phyloP scores from a whole-genome alignment of 352 stramenopile species.

The Globisporangium recalcitrans region DNA sequence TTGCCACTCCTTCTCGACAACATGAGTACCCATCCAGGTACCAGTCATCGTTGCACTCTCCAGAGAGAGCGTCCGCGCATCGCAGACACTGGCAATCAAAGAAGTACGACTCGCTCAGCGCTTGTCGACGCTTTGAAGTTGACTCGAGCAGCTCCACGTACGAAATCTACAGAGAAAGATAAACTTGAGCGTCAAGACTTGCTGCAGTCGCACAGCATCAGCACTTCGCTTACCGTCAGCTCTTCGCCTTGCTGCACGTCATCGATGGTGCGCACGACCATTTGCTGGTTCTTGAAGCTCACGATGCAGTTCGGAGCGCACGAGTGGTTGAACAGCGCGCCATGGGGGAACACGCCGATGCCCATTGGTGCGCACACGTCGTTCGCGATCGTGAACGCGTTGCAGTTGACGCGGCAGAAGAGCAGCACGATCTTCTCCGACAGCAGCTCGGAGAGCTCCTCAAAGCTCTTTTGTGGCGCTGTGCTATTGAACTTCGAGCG shows the following conservation, averaged over 20 bases:
- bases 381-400: slow-evolving; percentile 68
- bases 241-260: slow-evolving; percentile 42
- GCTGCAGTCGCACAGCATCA: no score
- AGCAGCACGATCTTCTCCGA: slow-evolving; percentile 35
- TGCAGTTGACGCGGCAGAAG: slow-evolving; percentile 76
- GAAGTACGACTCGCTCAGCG: slow-evolving; percentile 59
- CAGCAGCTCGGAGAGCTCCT: slow-evolving; percentile 27
- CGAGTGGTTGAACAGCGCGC: slow-evolving; percentile 72
- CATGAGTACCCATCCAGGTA: slow-evolving; percentile 39
- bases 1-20: slow-evolving; percentile 15
- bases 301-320: slow-evolving; percentile 71
- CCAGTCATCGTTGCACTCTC: slow-evolving; percentile 25
- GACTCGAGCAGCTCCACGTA: slow-evolving; percentile 69
- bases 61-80: slow-evolving; percentile 12
- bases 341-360: slow-evolving; percentile 57
- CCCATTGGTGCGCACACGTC: slow-evolving; percentile 41
- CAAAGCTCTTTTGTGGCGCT: slow-evolving; percentile 13
- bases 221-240: slow-evolving; percentile 33
- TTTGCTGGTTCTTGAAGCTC: slow-evolving; percentile 42
- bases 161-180: slow-evolving; percentile 30
- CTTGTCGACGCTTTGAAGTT: slow-evolving; percentile 23
- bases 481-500: slow-evolving; percentile 34
- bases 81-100: slow-evolving; percentile 53
- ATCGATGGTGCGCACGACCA: slow-evolving; percentile 45
- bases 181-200: no score